Conservation (phyloP, 768 basidiomycete species). For the Lentinula boryana region DNA sequence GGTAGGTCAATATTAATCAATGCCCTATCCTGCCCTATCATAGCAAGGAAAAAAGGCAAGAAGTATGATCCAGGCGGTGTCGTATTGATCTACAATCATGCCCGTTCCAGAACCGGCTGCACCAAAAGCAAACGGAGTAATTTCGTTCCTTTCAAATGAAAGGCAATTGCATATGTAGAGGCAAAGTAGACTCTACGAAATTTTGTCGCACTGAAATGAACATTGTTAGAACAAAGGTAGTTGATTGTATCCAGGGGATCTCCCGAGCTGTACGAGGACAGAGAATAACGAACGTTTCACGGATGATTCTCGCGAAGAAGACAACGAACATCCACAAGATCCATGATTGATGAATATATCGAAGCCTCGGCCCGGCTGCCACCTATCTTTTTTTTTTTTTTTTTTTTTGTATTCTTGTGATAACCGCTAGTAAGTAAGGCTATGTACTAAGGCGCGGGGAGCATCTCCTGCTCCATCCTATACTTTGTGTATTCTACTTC, state of each 20-base stretch:
- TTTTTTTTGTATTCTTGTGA: too few relatives aligned
- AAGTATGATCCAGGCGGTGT: slow-evolving; percentile 49
- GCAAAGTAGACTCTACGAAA: slow-evolving; percentile 52
- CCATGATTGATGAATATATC: too few relatives aligned
- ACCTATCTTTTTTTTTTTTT: too few relatives aligned
- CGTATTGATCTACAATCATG: slow-evolving; percentile 47
- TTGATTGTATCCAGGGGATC: slow-evolving; percentile 30
- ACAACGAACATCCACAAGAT: too few relatives aligned
- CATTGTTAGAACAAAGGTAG: not conserved
- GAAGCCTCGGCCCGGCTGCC: too few relatives aligned
- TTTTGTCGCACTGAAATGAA: slow-evolving; percentile 20
- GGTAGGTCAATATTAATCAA: slow-evolving; percentile 34
- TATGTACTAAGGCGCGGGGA: too few relatives aligned
- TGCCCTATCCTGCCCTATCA: slow-evolving; percentile 58
- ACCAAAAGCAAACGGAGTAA: not conserved
- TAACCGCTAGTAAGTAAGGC: too few relatives aligned
- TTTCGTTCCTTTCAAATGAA: not conserved
- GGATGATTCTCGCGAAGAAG: slow-evolving; percentile 19
- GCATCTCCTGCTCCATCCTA: too few relatives aligned
- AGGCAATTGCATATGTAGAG: slow-evolving; percentile 43
- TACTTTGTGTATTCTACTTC: too few relatives aligned
- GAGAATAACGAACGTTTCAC: slow-evolving; percentile 23
- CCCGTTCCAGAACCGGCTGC: slow-evolving; percentile 59
- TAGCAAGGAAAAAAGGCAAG: slow-evolving; percentile 47
- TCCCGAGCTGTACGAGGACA: slow-evolving; percentile 35